Conservation (phyloP, 2,329 filamentous ascomycete genomes). For the Fusarium solani-melongenae region DNA sequence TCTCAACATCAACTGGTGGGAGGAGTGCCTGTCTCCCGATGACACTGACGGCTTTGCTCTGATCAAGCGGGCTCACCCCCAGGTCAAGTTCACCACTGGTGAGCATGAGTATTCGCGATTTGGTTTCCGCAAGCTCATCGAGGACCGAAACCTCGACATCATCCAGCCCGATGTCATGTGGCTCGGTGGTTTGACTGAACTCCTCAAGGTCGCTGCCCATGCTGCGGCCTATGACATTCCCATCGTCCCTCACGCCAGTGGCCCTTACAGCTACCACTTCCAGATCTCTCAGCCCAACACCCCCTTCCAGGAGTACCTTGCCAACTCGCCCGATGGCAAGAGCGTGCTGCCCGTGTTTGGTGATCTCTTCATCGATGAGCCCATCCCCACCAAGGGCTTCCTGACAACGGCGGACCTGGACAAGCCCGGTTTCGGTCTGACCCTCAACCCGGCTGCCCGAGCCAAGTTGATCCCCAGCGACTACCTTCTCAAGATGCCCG, state of each 20-base stretch:
- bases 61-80: constrained; percentile 90
- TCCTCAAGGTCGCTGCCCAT: constrained; percentile 89
- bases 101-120: constrained; percentile 96
- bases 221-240: constrained; percentile 94
- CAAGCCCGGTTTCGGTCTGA: constrained; percentile 90
- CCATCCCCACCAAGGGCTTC: constrained; percentile 85
- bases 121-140: constrained; percentile 93
- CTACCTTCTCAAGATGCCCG: constrained; percentile 75
- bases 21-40: constrained; percentile 91
- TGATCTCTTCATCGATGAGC: constrained; percentile 89
- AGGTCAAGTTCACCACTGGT: constrained; percentile 92
- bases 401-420: constrained; percentile 84
- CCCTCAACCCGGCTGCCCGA: constrained; percentile 80
- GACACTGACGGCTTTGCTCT: constrained; percentile 91
- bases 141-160: constrained; percentile 91
- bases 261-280: constrained; percentile 96
- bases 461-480: constrained; percentile 80
- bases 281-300: constrained; percentile 93
- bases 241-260: constrained; percentile 93
- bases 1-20: constrained; percentile 96
- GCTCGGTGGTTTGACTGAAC: constrained; percentile 91
- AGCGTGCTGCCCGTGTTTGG: constrained; percentile 93
- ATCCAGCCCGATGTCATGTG: constrained; percentile 98
- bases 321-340: constrained; percentile 91
- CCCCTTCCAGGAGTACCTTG: constrained; percentile 95